These are phyloP conservation scores for Gelatoporia subvermispora DNA, from an alignment of 768 basidiomycete species.

Conservation along the genomic window DNA sequence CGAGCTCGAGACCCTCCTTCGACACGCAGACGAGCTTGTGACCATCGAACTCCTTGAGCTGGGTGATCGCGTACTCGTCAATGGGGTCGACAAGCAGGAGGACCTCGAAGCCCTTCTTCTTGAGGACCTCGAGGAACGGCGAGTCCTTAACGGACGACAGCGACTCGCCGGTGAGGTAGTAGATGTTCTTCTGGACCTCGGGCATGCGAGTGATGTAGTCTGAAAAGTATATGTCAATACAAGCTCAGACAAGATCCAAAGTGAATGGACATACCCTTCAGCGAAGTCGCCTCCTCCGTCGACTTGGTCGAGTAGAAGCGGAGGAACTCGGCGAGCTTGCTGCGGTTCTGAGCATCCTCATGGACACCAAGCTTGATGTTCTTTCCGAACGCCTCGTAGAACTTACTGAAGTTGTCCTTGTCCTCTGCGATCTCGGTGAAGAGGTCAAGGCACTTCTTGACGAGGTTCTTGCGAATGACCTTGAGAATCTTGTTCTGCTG, in stretches of 20 bases:
- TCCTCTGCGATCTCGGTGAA: slow-evolving; percentile 97
- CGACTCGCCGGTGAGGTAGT: slow-evolving; percentile 99
- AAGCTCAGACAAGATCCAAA: background rate
- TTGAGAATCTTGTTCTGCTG: slow-evolving; percentile 99
- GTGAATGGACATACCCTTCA: slow-evolving; percentile 65
- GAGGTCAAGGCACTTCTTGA: slow-evolving; percentile 96
- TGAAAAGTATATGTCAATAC: slow-evolving; percentile 24
- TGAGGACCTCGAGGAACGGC: slow-evolving; percentile 98
- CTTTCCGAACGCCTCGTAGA: slow-evolving; percentile 98
- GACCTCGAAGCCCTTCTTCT: slow-evolving; percentile 99
- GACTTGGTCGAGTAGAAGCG: slow-evolving; percentile 98
- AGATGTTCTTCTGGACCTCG: slow-evolving; percentile 96
- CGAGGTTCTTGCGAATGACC: slow-evolving; percentile 98
- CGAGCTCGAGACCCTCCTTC: slow-evolving; percentile 98
- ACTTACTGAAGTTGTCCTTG: slow-evolving; percentile 97
- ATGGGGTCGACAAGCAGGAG: slow-evolving; percentile 97
- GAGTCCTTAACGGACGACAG: slow-evolving; percentile 87
- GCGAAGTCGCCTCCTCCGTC: slow-evolving; percentile 81
- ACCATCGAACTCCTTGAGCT: slow-evolving; percentile 98
- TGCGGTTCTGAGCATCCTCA: slow-evolving; percentile 97
- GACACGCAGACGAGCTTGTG: slow-evolving; percentile 97
- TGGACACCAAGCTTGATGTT: slow-evolving; percentile 99
- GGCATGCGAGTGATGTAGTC: slow-evolving; percentile 99
- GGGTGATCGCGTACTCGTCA: slow-evolving; percentile 97
- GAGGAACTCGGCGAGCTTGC: slow-evolving; percentile 98